Base-by-base conservation (phyloP, 2,329 filamentous ascomycete species). In the Aspergillus thermomutatus region DNA sequence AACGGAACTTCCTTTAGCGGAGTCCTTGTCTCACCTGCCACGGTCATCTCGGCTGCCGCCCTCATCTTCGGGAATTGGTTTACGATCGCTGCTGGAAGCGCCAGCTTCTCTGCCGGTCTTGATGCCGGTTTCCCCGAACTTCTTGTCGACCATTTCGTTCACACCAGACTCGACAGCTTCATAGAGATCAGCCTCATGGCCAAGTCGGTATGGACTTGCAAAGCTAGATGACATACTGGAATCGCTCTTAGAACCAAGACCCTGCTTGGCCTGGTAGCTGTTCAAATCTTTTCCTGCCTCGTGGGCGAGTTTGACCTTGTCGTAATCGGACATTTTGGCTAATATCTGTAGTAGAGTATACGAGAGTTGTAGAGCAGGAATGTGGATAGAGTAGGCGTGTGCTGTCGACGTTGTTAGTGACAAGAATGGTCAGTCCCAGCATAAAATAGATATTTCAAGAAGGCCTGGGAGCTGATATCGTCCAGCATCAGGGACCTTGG, bases 271-370 rank as follows among this genome's bases (percentile, higher is more conserved):
- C 56, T 75, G 67, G 60, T 75, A 68, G 50, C 67, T 66, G 62
- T 76, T 77, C 27, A 78, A 72, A 49, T 78, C 73, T 49, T 66
- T 65, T 65, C 78, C 71, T 10, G 75, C 73, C 43, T 70, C 57
- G 56, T 63, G 58, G 25, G 75, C 70, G 46, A 68, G 49, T 41
- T 59, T 64, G 31, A 69, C 55, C 37, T 69, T 61, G 45, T 71
- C 66, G 48, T 60, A 59, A 21, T 65, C 54, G 19, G 60, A 56
- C 63, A 67, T 70, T 54, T 49, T 65, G 54, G n/a, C 19, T 50
- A 14, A 21, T 25, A 40, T 43, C 11, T 11, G 31, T 48, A 27
- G 23, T 50, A 50, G 14, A 14, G n/a, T 25, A 14, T 25, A 17
- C 10, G 11, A 23, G 21, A 21, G 19, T 2, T 25, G 6, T 46